Evolutionary conservation across 306 rosid genomes (phyloP), one percentile per base, ranked within the genome.

Genomic region (Trifolium repens): DNA sequence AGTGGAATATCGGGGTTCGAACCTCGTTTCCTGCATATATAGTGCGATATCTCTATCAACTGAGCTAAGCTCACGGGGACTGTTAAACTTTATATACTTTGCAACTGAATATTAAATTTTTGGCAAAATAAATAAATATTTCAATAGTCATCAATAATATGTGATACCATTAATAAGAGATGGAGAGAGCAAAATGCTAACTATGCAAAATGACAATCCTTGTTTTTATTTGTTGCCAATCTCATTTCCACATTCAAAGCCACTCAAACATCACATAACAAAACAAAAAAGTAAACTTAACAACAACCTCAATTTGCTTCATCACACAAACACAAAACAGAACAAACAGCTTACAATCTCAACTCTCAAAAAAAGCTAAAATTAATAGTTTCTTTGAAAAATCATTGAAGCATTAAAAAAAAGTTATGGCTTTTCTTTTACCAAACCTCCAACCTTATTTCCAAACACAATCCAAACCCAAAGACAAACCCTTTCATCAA

Each of bases 351-450:
- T 67, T 43, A 30, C 64, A 32, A 52, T 58, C 68, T 30, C 49
- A 76, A 12, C 40, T 37, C 40, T 37, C 24, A 1, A 37, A 2
- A 37, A 37, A 37, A 37, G 40, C 40, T 6, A 37, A 37, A 37
- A 32, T 30, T 60, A 30, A 7, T 32, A 46, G 2, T 43, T 57
- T 57, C 61, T 60, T 73, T 22, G 26, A 24, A 47, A 50, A 76
- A 71, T 10, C 79, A 70, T 77, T 72, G 61, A 66, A 60, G 40
- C 10, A 61, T 49, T 32, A 0, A 15, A 37, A 71, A 43, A 71
- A 73, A 73, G 79, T 83, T 69, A 94, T 94, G 98, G 96, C 96
- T 73, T 89, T 86, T 91, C 89, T 85, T 55, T 88, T 94, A 8
- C 90, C 91, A 7, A 88, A 85, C 43, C 86, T 91, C 49, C 85